Base-by-base conservation (phyloP, 495 filamentous ascomycete genomes). In the Penicillium longicatenatum region DNA sequence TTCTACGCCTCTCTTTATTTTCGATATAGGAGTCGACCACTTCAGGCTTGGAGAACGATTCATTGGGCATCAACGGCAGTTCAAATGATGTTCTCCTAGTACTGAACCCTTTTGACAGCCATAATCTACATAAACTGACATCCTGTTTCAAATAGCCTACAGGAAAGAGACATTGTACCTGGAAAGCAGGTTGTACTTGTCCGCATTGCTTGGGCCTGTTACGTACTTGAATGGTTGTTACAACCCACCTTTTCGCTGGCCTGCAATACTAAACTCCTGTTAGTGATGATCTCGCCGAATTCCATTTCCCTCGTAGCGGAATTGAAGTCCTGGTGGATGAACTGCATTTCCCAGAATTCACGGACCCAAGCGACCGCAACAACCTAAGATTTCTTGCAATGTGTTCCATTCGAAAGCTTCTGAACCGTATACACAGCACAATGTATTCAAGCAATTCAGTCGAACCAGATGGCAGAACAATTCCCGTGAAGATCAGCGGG, bases 161-260 rank as follows among this genome's bases (percentile, higher is more conserved):
- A 57, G 20, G 56, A 42, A n/a, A 56, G 14, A 22, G 55, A 10
- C 6, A 59, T 58, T 8, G 21, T 21, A 12, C 33, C 47, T 2
- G 49, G 54, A 11, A 49, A 55, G 19, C 52, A 52, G 33, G 52
- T 37, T 2, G 26, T 49, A 2, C 17, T 65, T 11, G 44, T 54
- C 19, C 63, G 63, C n/a, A 59, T 58, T 20, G 56, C 55, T 10
- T 65, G 63, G 63, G 56, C 52, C 21, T 65, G 63, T 21, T 65
- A 62, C 31, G 45, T 65, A 10, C 59, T 65, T 4, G 63, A 65
- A 54, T 65, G 59, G 63, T 65, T 12, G 14, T 55, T 12, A 24
- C 9, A 9, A 16, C 3, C 14, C 26, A 26, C 7, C 3, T 4
- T 5, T 47, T 2, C 0, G 5, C 9, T 31, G 30, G 11, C 1